Percentiles rank a stretch among this genome's conserved stretches.
These are phyloP conservation scores for Coemansia sp. DNA, from an alignment of 192 early-diverging fungal species.

Conservation along the genomic window DNA sequence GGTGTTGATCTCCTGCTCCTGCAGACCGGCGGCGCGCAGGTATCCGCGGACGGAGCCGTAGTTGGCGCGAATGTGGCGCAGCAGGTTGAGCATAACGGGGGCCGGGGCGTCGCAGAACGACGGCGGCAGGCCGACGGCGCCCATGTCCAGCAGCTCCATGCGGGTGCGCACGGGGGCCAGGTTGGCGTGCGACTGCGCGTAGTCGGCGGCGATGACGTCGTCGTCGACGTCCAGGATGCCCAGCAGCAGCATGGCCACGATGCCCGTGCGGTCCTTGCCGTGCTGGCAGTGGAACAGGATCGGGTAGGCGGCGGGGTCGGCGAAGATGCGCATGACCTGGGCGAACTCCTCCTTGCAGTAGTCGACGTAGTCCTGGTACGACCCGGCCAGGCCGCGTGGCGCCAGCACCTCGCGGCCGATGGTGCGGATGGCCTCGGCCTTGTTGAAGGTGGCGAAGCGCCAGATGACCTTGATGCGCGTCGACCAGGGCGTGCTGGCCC, in stretches of 20 bases:
- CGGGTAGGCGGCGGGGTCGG: slow-evolving; percentile 55
- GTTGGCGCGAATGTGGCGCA: slow-evolving; percentile 32
- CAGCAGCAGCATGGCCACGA: slow-evolving; percentile 56
- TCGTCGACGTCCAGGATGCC: slow-evolving; percentile 56
- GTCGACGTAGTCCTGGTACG: slow-evolving; percentile 53
- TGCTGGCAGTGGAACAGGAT: slow-evolving; percentile 67
- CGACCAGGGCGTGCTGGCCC: slow-evolving; percentile 49
- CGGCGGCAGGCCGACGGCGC: slow-evolving; percentile 51
- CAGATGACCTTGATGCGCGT: slow-evolving; percentile 47
- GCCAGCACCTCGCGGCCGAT: slow-evolving; percentile 49
- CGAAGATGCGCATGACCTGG: slow-evolving; percentile 53
- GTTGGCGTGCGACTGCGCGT: slow-evolving; percentile 50
- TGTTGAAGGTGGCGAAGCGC: slow-evolving; percentile 51
- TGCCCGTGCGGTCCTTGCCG: slow-evolving; percentile 67
- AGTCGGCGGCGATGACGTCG: slow-evolving; percentile 57
- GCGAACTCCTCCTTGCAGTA: slow-evolving; percentile 55
- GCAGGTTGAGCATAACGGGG: slow-evolving; percentile 44
- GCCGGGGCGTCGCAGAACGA: slow-evolving; percentile 53
- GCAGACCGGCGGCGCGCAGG: slow-evolving; percentile 39
- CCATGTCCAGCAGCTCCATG: slow-evolving; percentile 55
- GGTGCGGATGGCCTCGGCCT: slow-evolving; percentile 48
- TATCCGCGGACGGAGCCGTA: slow-evolving; percentile 47
- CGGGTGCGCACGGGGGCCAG: slow-evolving; percentile 43
- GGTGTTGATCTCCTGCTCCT: slow-evolving; percentile 37
- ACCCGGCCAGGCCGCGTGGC: slow-evolving; percentile 48